Evolutionary conservation across 2,329 filamentous ascomycete genomes (phyloP).

Genomic region (Pyrenophora tritici-repentis): DNA sequence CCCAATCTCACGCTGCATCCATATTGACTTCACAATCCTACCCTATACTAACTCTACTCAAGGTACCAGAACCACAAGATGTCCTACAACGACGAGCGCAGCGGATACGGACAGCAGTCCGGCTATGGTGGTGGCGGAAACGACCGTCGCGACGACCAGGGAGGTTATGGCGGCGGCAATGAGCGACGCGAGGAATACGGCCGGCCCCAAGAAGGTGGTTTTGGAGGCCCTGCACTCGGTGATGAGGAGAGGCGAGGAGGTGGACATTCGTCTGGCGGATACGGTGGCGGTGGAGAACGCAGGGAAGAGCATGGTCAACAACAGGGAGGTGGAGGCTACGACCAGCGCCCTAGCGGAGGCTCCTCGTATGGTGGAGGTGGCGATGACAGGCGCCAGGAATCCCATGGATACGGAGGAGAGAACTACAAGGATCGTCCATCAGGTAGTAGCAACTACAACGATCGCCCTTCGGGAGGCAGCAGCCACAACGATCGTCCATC

Average conservation of each 20-base stretch:
- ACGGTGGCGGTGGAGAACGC: slow-evolving; percentile 12
- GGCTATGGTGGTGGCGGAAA: slow-evolving; percentile 20
- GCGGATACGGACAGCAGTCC: slow-evolving; percentile 16
- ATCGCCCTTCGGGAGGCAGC: slow-evolving; percentile 26
- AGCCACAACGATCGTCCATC: slow-evolving; percentile 14
- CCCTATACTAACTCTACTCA: neutral
- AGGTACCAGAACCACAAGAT: slow-evolving; percentile 11
- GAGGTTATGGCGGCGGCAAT: slow-evolving; percentile 22
- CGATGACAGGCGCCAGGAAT: slow-evolving; percentile 23
- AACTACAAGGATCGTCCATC: neutral
- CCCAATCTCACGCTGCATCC: neutral
- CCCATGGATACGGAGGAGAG: slow-evolving; percentile 10
- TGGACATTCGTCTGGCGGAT: slow-evolving; percentile 9
- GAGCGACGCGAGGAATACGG: slow-evolving; percentile 25
- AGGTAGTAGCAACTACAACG: slow-evolving; percentile 16
- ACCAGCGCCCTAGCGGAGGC: neutral
- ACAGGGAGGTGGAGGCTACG: slow-evolving; percentile 6
- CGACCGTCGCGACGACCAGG: slow-evolving; percentile 21
- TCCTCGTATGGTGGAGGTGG: slow-evolving; percentile 15
- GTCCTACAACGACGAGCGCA: slow-evolving; percentile 35
- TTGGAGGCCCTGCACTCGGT: slow-evolving; percentile 12
- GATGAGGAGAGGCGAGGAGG: slow-evolving; percentile 14
- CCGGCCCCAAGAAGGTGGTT: slow-evolving; percentile 20
- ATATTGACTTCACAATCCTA: neutral
- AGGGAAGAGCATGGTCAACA: slow-evolving; percentile 20